Base-by-base conservation (phyloP, 2,329 filamentous ascomycete genomes). In the Paracoccidioides brasiliensis region DNA sequence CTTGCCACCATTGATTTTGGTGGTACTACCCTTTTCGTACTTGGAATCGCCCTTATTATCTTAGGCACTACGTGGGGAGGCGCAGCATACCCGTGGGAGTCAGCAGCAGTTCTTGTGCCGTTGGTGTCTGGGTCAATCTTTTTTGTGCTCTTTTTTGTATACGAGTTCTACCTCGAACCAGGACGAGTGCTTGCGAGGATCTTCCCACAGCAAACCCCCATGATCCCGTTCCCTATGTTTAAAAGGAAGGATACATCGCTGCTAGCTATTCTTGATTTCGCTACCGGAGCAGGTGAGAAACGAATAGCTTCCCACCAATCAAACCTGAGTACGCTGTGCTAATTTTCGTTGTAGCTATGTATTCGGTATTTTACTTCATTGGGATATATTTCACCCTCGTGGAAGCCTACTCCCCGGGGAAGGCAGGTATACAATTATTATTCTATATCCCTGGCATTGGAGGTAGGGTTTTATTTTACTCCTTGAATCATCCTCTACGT, bases 301-400 rank as follows among this genome's bases (percentile, higher is more conserved):
- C 10, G 4, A 14, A n/a, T 32, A 28, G 7, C 3, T 28, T 52
- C 35, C 5, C 12, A 32, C 48, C 48, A 35, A 8, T 9, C n/a
- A 15, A 14, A 3, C 41, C 2, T 40, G 15, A 30, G 32, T 40
- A 14, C 35, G 10, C 15, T 2, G n/a, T 9, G 35, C 33, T 54
- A 12, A 46, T 35, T 37, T 46, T 28, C 22, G 9, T 12, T 35
- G 5, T 35, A 63, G 63, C 69, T 0, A 67, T 75, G 60, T 77
- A 76, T 64, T 72, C 77, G 10, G 78, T 83, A 0, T 79, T 86
- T 60, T 87, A 86, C 66, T 87, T 86, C 61, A 80, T 84, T 60
- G 80, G 80, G 14, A 76, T 86, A 15, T 87, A 85, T 66, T 86
- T 86, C 65, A 79, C 80, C 1, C 69, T 84, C 14, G 82, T 85